A percentile compares a stretch with the other conserved stretches of the same genome.
Evolutionary conservation across 148 eudicot species (phyloP).

Genomic region (Fallopia convolvulus): DNA sequence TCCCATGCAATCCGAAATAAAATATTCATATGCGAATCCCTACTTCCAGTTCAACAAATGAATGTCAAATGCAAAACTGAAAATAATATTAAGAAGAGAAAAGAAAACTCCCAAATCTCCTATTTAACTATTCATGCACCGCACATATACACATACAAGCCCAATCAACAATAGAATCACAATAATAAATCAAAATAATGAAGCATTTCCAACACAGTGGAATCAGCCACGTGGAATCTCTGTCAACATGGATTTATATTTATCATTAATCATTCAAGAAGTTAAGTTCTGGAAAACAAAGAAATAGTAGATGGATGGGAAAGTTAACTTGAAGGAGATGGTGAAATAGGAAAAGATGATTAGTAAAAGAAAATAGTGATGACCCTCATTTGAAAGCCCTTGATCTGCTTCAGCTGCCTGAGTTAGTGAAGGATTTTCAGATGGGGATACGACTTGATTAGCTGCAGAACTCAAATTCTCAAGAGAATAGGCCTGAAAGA

Average conservation of each 20-base stretch:
- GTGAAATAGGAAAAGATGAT: too few species aligned
- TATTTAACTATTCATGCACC: not conserved
- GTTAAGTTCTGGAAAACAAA: not conserved
- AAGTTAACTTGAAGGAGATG: too few species aligned
- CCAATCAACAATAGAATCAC: not conserved
- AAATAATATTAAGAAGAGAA: too few species aligned
- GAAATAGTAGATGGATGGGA: too few species aligned
- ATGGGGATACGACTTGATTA: too few species aligned
- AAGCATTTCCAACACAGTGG: not conserved
- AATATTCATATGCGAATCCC: not conserved
- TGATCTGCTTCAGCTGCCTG: too few species aligned
- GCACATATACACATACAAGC: not conserved
- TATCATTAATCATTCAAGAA: not conserved
- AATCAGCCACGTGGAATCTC: not conserved
- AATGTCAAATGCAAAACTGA: too few species aligned
- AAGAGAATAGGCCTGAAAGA: too few species aligned
- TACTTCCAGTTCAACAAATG: not conserved
- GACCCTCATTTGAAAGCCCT: too few species aligned
- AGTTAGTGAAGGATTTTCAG: too few species aligned
- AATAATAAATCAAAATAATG: not conserved
- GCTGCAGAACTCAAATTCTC: too few species aligned
- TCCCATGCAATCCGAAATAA: not conserved
- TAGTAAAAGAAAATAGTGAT: too few species aligned
- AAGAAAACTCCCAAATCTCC: not conserved
- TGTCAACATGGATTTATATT: not conserved